Conservation (phyloP, 2,329 filamentous ascomycete genomes). For the Fusarium coicis region DNA sequence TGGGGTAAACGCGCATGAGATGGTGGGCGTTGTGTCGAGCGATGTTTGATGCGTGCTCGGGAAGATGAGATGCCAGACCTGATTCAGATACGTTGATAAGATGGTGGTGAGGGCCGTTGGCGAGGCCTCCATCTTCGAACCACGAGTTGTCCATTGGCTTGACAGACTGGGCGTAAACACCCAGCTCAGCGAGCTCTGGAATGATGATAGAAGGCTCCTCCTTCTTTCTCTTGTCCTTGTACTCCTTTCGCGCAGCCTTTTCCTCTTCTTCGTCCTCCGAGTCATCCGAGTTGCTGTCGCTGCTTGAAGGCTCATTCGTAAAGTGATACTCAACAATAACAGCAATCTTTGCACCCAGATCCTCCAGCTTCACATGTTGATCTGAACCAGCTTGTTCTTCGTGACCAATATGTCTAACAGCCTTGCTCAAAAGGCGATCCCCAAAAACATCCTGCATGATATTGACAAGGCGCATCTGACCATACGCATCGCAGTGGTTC, state of each 20-base stretch:
- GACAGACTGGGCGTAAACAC: conserved; percentile 76
- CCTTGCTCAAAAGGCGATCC: conserved; percentile 66
- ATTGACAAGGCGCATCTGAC: conserved; percentile 69
- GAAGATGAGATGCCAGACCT: conserved; percentile 64
- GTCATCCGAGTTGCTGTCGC: conserved; percentile 45
- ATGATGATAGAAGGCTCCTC: conserved; percentile 63
- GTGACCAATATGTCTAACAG: conserved; percentile 66
- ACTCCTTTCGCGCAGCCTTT: conserved; percentile 60
- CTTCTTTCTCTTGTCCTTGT: conserved; percentile 64
- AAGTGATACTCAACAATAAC: conserved; percentile 77
- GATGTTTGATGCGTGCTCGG: conserved; percentile 58
- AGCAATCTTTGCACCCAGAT: conserved; percentile 71
- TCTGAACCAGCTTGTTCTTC: conserved; percentile 62
- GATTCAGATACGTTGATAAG: conserved; percentile 77
- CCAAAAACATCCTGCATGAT: conserved; percentile 75
- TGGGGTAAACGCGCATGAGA: conserved; percentile 77
- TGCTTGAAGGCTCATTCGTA: conserved; percentile 59
- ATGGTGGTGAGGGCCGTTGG: conserved; percentile 71
- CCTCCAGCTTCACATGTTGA: conserved; percentile 66
- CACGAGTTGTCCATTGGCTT: conserved; percentile 74
- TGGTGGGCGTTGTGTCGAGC: conserved; percentile 70
- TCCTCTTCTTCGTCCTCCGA: conserved; percentile 57
- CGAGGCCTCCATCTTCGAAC: conserved; percentile 62
- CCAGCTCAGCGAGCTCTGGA: conserved; percentile 72
- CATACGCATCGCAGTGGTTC: conserved; percentile 70